Conservation (phyloP, 169 alveolate species). For the Hepatocystis sp. region DNA sequence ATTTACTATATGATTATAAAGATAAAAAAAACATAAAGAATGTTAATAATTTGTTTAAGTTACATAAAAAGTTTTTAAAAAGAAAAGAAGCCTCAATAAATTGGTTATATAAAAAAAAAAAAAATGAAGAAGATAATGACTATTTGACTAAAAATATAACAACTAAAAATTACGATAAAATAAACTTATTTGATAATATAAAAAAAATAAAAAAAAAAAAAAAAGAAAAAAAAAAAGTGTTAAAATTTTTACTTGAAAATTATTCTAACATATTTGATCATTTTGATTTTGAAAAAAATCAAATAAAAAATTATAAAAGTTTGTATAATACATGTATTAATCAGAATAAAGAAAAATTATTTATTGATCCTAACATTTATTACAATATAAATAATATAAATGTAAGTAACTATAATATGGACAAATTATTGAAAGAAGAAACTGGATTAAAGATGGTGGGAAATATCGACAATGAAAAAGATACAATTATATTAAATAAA, state of each 20-base stretch:
- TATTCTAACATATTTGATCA: conserved; percentile 12
- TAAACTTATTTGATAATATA: conserved; percentile 17
- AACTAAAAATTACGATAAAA: conserved; percentile 5
- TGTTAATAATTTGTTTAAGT: conserved; percentile 10
- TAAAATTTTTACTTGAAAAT: conserved; percentile 29
- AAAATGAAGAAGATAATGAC: background rate
- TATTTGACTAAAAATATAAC: too few relatives aligned
- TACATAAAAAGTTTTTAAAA: conserved; percentile 50
- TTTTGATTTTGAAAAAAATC: conserved; percentile 7
- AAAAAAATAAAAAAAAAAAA: conserved; percentile 18
- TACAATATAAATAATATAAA: conserved; percentile 6
- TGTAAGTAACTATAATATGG: conserved; percentile 3
- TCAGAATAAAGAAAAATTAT: background rate
- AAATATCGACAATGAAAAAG: background rate
- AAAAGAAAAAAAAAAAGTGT: conserved; percentile 19
- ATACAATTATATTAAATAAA: too few relatives aligned
- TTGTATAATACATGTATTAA: conserved; percentile 20
- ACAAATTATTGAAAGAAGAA: background rate
- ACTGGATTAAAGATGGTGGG: too few relatives aligned
- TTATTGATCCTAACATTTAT: conserved; percentile 6
- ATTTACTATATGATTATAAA: too few relatives aligned
- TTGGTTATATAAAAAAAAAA: conserved; percentile 6
- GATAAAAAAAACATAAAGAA: too few relatives aligned
- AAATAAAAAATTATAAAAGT: conserved; percentile 9
- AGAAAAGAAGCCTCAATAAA: conserved; percentile 22